Conservation (phyloP, 768 basidiomycete genomes). For the Suillus tomentosus region DNA sequence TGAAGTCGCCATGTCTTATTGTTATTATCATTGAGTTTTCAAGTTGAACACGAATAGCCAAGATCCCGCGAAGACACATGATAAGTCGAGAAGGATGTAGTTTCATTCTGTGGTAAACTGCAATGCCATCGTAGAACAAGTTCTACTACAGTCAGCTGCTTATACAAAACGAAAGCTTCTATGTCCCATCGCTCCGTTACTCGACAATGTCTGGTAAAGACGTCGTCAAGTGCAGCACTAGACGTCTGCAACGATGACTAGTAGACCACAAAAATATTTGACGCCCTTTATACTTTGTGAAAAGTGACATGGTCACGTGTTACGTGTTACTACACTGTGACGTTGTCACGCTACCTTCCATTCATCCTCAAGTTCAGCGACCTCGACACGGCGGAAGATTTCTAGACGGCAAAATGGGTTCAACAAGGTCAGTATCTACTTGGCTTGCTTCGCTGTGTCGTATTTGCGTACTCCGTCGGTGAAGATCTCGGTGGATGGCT, state of each 20-base stretch:
- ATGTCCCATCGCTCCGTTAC: conserved; percentile 70
- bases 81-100: not conserved
- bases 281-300: conserved; percentile 4
- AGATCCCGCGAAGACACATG: not conserved
- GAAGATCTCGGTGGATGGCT: conserved; percentile 17
- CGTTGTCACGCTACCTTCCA: conserved; percentile 26
- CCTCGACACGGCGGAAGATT: conserved; percentile 23
- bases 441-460: not conserved
- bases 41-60: not conserved
- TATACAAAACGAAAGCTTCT: conserved; percentile 23
- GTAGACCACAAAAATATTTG: not conserved
- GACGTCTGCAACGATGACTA: conserved; percentile 40
- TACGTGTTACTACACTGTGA: conserved; percentile 28
- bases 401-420: conserved; percentile 66
- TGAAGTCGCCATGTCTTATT: not conserved
- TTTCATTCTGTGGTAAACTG: conserved; percentile 3
- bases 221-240: conserved; percentile 51
- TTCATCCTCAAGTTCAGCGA: conserved; percentile 25
- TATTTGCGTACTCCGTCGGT: conserved; percentile 1
- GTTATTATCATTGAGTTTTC: not conserved
- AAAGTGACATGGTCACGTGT: conserved; percentile 20
- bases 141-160: conserved; percentile 6
- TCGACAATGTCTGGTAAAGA: conserved; percentile 39
- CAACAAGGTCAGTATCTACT: conserved; percentile 66
- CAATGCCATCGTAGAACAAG: conserved; percentile 1